A percentile compares a stretch with the other conserved stretches of the same genome.
phyloP scores from a whole-genome alignment of 2,329 filamentous ascomycete species.

The Hirsutella rhossiliensis region DNA sequence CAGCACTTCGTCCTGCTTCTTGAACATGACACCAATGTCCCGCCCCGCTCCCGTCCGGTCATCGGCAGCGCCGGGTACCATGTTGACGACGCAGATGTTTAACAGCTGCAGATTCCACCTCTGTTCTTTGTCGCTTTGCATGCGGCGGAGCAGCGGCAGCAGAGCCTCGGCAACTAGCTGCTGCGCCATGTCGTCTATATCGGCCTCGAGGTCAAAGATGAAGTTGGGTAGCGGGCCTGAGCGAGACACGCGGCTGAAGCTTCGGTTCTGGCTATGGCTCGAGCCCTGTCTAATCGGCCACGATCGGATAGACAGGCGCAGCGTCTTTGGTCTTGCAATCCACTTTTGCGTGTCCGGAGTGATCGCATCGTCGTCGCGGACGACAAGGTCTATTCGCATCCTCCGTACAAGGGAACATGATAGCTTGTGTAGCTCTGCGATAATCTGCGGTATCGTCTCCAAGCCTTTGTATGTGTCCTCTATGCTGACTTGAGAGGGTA shows the following conservation, averaged over 20 bases:
- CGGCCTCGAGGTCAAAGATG: constrained; percentile 52
- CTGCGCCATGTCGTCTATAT: constrained; percentile 48
- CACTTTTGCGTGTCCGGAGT: constrained; percentile 35
- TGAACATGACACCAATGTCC: constrained; percentile 78
- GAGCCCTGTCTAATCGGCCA: constrained; percentile 20
- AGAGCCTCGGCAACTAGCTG: constrained; percentile 58
- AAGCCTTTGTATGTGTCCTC: constrained; percentile 81
- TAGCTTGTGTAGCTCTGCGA: constrained; percentile 56
- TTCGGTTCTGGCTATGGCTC: constrained; percentile 43
- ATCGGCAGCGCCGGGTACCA: constrained; percentile 47
- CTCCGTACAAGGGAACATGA: constrained; percentile 59
- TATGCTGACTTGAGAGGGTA: constrained; percentile 85
- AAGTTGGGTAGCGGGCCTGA: constrained; percentile 64
- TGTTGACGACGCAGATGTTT: constrained; percentile 81
- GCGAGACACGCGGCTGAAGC: constrained; percentile 60
- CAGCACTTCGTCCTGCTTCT: constrained; percentile 55
- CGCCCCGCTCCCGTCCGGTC: constrained; percentile 45
- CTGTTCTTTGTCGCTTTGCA: constrained; percentile 54
- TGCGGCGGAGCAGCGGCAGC: constrained; percentile 58
- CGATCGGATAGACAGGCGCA: constrained; percentile 70
- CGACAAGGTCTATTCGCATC: constrained; percentile 66
- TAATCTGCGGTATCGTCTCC: constrained; percentile 49
- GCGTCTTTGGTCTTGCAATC: constrained; percentile 69
- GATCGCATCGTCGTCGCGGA: constrained; percentile 28
- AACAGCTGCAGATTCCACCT: constrained; percentile 73